Base-by-base conservation (phyloP, 441 rosid species). In the Melastoma candidum region DNA sequence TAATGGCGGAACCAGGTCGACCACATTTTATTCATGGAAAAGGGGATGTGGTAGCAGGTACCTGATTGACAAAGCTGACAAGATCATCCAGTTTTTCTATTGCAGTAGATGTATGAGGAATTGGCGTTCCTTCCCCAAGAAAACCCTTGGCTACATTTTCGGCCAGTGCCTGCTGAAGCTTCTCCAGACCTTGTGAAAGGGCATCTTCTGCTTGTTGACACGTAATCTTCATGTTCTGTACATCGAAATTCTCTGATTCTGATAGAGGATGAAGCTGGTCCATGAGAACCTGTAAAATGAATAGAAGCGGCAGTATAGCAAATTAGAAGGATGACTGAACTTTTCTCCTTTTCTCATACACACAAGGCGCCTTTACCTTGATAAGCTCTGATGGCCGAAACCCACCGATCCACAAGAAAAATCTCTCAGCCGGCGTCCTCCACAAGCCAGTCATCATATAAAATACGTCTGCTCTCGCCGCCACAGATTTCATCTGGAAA, bases 131-230 rank as follows among this genome's bases (percentile, higher is more conserved):
- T 66, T 77, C 83, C 7, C 81, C 78, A 14, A 77, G 71, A 54
- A 59, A 81, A 56, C 81, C 84, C 25, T 64, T 75, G 2, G 92
- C 95, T 26, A 88, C 74, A 24, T 79, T 73, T 46, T 76, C 83
- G 48, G 87, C 70, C 22, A 92, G 74, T 12, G 76, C 80, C 51
- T 75, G 83, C 63, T 79, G 94, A 71, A 92, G 77, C 59, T 72
- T 83, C 11, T 81, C 98, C 90, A 92, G 74, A 46, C 96, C 98
- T 68, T 85, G 95, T 1, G 98, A 76, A 49, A 92, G 82, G 29
- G 98, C 96, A 51, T 92, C 97, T 80, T 92, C 98, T 1, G 89
- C 97, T 69, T 92, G 96, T 57, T 88, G 92, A 68, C 95, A 85
- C 45, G 95, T 80, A 59, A 79, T 74, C 58, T 48, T 71, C 48